Base-by-base conservation (phyloP, 2,329 filamentous ascomycete species). In the Pseudogymnoascus sp. region DNA sequence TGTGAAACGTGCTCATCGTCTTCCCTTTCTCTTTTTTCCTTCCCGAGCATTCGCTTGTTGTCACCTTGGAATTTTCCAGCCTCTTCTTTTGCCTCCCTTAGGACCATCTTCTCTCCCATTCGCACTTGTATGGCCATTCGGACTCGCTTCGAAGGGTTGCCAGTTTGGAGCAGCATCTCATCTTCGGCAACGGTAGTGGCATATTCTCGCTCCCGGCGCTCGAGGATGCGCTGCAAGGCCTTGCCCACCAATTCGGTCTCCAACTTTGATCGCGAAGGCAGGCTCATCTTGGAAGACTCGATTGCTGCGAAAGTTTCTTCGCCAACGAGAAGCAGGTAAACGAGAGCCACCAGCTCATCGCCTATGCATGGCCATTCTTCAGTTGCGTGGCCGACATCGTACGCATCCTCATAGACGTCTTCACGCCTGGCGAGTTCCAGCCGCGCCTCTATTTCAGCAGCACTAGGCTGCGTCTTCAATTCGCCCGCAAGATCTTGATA, bases 61-160 rank as follows among this genome's bases (percentile, higher is more conserved):
- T 60, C 66, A 59, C 62, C 67, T 4, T 61, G 37, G 40, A 71
- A 72, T 8, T 63, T 61, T 17, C 35, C 60, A 35, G 78, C 73
- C 65, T 76, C 73, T 41, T 67, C 63, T 60, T 77, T 74, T 1
- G 81, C 73, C 65, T 77, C 72, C 60, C 74, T 73, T n/a, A 88
- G 66, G 3, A 88, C 77, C 65, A 78, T 74, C 68, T 87, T 87
- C 72, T 89, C 85, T n/a, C 85, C 85, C 4, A 82, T 71, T 63
- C 85, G 79, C 17, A 88, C 84, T 65, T 83, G 75, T 40, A 82
- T 69, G 0, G 85, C 85, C 81, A 86, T 85, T 39, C 68, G 70
- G 11, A 65, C 69, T 62, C 76, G 71, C 61, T 70, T 58, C 13
- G 70, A 44, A 26, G 64, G 68, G 64, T 71, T 72, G 66, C 62